Evolutionary conservation across 768 basidiomycete genomes (phyloP).

Genomic region (Boletus edulis): DNA sequence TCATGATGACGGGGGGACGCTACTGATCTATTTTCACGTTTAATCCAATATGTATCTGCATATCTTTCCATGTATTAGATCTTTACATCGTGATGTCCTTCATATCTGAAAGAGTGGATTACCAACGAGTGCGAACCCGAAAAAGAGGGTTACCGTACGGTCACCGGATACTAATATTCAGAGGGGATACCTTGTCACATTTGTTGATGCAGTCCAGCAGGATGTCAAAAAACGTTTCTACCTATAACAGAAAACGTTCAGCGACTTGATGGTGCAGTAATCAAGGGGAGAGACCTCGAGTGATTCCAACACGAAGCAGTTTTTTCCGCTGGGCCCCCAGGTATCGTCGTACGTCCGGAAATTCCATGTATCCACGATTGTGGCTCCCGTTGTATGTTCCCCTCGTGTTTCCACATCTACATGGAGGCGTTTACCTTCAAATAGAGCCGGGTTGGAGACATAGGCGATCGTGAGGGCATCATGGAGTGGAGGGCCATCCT

Average conservation of each 20-base stretch:
- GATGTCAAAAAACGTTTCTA: slow-evolving; percentile 61
- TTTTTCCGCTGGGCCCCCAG: slow-evolving; percentile 75
- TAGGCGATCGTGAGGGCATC: slow-evolving; percentile 84
- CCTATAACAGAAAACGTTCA: slow-evolving; percentile 37
- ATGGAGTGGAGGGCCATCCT: slow-evolving; percentile 84
- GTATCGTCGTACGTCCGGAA: slow-evolving; percentile 56
- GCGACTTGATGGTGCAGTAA: neutral
- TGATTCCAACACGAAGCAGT: slow-evolving; percentile 67
- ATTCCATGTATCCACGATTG: slow-evolving; percentile 75
- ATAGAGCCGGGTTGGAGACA: slow-evolving; percentile 65
- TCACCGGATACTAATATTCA: slow-evolving; percentile 38
- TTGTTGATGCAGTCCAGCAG: slow-evolving; percentile 56
- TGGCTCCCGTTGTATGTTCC: slow-evolving; percentile 67
- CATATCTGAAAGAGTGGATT: neutral
- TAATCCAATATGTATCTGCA: neutral
- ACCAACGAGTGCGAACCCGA: neutral
- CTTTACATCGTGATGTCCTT: neutral
- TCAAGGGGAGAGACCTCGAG: slow-evolving; percentile 50
- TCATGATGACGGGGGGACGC: no score
- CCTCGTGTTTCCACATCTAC: slow-evolving; percentile 83
- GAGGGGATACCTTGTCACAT: slow-evolving; percentile 59
- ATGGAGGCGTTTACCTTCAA: slow-evolving; percentile 58
- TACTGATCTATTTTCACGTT: no score
- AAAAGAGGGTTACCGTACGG: neutral
- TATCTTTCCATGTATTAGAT: slow-evolving; percentile 26